Evolutionary conservation across 2,329 filamentous ascomycete genomes (phyloP).

Genomic region (Penicillium sclerotiorum): DNA sequence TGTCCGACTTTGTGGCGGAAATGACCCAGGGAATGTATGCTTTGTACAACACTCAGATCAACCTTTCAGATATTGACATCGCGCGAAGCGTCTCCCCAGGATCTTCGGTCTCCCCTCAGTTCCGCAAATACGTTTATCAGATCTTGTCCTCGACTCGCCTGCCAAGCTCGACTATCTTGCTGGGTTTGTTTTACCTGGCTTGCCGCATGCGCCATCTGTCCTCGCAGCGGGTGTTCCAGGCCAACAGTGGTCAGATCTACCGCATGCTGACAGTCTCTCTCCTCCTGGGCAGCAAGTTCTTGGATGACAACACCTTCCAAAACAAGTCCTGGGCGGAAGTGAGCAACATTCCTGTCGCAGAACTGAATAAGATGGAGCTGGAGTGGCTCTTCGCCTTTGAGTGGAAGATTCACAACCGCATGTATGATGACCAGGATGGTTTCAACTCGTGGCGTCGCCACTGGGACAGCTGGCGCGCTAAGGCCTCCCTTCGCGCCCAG

Average conservation of each 20-base stretch:
- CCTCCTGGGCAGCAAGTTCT: constrained; percentile 88
- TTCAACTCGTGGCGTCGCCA: constrained; percentile 66
- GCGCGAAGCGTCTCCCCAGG: constrained; percentile 65
- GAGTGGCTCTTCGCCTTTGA: constrained; percentile 83
- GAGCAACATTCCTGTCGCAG: constrained; percentile 80
- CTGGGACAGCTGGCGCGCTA: constrained; percentile 66
- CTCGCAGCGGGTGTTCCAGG: constrained; percentile 56
- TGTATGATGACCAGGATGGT: constrained; percentile 71
- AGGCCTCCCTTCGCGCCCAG: constrained; percentile 50
- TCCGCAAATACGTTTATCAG: constrained; percentile 89
- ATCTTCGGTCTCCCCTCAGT: constrained; percentile 67
- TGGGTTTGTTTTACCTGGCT: constrained; percentile 87
- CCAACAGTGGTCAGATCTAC: constrained; percentile 72
- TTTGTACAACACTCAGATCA: constrained; percentile 57
- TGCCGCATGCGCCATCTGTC: constrained; percentile 78
- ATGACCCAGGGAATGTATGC: constrained; percentile 77
- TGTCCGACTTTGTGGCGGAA: constrained; percentile 93
- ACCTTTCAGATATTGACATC: constrained; percentile 65
- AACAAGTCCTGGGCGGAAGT: constrained; percentile 97
- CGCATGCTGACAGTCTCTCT: constrained; percentile 83
- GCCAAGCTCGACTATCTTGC: constrained; percentile 85
- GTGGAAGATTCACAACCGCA: constrained; percentile 85
- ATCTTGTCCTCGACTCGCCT: constrained; percentile 88
- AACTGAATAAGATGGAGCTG: constrained; percentile 82
- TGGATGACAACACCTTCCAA: constrained; percentile 97